A percentile compares a stretch with the other conserved stretches of the same genome.
Evolutionary conservation across 129 eudicot genomes (phyloP).

Genomic region (Lonicera japonica): DNA sequence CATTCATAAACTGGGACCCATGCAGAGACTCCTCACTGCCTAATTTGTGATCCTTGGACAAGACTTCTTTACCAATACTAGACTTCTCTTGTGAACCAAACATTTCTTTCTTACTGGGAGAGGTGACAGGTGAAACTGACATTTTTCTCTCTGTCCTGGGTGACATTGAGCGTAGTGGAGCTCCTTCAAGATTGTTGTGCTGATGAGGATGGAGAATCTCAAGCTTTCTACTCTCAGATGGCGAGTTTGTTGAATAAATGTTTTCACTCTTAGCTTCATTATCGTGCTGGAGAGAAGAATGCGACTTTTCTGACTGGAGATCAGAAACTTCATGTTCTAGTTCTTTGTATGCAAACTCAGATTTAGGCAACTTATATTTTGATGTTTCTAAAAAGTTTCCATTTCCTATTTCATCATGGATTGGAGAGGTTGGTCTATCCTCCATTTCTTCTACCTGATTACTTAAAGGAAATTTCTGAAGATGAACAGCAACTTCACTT

Average conservation of each 20-base stretch:
- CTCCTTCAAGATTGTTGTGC: neutral
- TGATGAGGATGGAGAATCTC: slow-evolving; percentile 2
- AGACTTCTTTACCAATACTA: slow-evolving; percentile 7
- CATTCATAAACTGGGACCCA: neutral
- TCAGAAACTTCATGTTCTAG: slow-evolving; percentile 12
- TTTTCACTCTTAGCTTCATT: slow-evolving; percentile 4
- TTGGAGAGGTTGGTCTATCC: slow-evolving; percentile 3
- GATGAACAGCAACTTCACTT: slow-evolving; percentile 7
- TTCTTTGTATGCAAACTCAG: slow-evolving; percentile 11
- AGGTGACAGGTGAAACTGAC: neutral
- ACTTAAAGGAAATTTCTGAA: neutral
- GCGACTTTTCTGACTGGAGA: slow-evolving; percentile 1
- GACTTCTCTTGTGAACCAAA: slow-evolving; percentile 9
- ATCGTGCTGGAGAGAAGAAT: slow-evolving; percentile 9
- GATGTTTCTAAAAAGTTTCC: neutral
- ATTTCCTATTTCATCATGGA: slow-evolving; percentile 1
- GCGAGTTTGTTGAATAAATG: slow-evolving; percentile 6
- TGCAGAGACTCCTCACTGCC: neutral
- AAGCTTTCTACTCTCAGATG: slow-evolving; percentile 8
- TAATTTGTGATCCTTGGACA: neutral
- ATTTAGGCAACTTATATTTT: neutral
- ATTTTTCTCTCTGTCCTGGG: slow-evolving; percentile 1
- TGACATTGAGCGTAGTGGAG: neutral
- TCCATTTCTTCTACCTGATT: slow-evolving; percentile 1
- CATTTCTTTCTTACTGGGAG: slow-evolving; percentile 4